Evolutionary conservation across 2,329 filamentous ascomycete species (phyloP), one percentile per base, ranked within the genome.

Genomic region (Ploettnerulaceae sp.): DNA sequence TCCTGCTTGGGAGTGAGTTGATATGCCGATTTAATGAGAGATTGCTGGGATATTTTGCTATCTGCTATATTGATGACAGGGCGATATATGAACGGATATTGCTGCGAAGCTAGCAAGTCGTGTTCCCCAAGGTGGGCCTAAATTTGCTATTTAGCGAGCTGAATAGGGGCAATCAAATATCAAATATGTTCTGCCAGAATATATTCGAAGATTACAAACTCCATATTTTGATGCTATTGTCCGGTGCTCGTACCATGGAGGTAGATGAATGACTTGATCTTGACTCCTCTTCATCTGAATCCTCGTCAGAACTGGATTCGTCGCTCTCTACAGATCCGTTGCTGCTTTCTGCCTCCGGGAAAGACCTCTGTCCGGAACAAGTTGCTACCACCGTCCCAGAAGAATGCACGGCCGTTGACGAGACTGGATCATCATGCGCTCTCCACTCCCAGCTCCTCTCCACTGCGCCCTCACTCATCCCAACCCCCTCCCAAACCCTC

Each of bases 401-500:
- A 12, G 49, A 54, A 49, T 66, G 63, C 15, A 66, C 44, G 17
- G 51, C 33, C n/a, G 61, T 60, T 5, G 61, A 61, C 7, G 55
- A 47, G 4, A 64, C 52, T 14, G 59, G 53, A 54, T 60, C 60
- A 48, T 64, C 52, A 57, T 65, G 61, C 39, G 61, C 59, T 31
- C 47, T 56, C 61, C 61, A 65, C 33, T 62, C 58, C 62, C 59
- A 64, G 25, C 38, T 43, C 14, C 51, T 57, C 40, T 53, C 47
- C 36, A 52, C 24, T 6, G 34, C 49, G 1, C 67, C 64, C 12
- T 76, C 77, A 34, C 67, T 70, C 29, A 61, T 64, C 20, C 79
- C 78, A 0, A 81, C 72, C 8, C 69, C 69, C 33, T 82, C 75
- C 74, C 77, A 84, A 5, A 82, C 72, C 34, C 69, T 68, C n/a